Percentiles rank a stretch among this genome's conserved stretches.
phyloP scores from a whole-genome alignment of 768 basidiomycete species.

The Tylopilus subfusipes region DNA sequence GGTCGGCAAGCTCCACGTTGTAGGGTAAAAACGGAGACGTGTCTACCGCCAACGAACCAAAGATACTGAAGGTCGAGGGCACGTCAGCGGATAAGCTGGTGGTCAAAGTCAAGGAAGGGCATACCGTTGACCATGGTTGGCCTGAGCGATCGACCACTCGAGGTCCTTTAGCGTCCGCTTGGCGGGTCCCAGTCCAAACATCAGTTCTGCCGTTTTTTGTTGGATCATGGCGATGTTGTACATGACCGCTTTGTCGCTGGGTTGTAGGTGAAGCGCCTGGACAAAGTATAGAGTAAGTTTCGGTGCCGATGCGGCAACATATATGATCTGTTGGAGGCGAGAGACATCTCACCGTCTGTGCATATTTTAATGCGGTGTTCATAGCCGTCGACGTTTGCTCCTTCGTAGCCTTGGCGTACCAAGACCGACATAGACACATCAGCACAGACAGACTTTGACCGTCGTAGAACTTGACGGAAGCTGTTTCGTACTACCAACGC shows the following conservation, averaged over 20 bases:
- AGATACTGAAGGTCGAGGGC: conserved; percentile 50
- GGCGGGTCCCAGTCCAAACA: conserved; percentile 66
- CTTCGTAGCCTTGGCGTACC: conserved; percentile 92
- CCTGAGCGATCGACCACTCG: conserved; percentile 72
- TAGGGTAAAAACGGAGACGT: conserved; percentile 71
- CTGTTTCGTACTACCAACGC: conserved; percentile 78
- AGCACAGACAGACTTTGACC: conserved; percentile 73
- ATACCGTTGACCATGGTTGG: conserved; percentile 82
- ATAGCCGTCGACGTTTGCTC: conserved; percentile 82
- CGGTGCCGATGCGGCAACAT: neutral
- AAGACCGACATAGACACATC: conserved; percentile 84
- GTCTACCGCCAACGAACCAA: conserved; percentile 78
- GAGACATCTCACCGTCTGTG: conserved; percentile 56
- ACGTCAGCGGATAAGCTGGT: neutral
- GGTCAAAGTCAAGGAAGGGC: conserved; percentile 17
- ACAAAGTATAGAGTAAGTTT: neutral
- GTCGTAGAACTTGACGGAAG: conserved; percentile 72
- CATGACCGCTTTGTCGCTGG: conserved; percentile 82
- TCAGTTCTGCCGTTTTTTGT: conserved; percentile 91
- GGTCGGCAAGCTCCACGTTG: conserved; percentile 81
- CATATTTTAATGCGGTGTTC: conserved; percentile 80
- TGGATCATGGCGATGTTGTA: conserved; percentile 99
- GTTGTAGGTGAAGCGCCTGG: conserved; percentile 81
- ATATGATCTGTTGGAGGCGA: neutral
- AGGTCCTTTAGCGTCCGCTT: conserved; percentile 84